These are phyloP conservation scores for Kalanchoe fedtschenkoi DNA, from an alignment of 164 flowering plant genomes.

Conservation along the genomic window DNA sequence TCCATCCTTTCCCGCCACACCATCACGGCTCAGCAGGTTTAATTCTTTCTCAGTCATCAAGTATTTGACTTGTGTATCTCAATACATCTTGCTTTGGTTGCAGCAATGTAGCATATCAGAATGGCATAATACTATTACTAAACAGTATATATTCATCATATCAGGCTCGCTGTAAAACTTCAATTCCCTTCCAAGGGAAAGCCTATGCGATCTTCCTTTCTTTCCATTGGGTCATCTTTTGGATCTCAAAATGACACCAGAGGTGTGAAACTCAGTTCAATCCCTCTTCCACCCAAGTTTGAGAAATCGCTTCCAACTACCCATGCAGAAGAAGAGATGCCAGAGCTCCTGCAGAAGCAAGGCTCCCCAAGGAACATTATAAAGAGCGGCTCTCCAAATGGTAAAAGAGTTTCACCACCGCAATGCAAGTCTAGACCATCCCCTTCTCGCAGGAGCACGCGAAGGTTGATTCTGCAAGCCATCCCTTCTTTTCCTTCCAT, in stretches of 20 bases:
- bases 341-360: conserved; percentile 43
- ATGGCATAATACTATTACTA: not conserved
- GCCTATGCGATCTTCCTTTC: conserved; percentile 40
- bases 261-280: conserved; percentile 25
- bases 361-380: conserved; percentile 44
- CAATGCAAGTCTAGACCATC: conserved; percentile 30
- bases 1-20: not conserved
- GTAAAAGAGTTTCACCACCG: conserved; percentile 90
- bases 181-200: conserved; percentile 48
- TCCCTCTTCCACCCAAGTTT: conserved; percentile 29
- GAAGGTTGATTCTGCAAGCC: conserved; percentile 72
- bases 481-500: conserved; percentile 87
- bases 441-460: conserved; percentile 42
- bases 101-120: not conserved
- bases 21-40: conserved; percentile 39
- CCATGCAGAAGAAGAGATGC: conserved; percentile 62
- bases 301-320: conserved; percentile 33
- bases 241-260: conserved; percentile 15
- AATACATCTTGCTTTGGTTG: not conserved
- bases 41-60: conserved; percentile 32
- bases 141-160: not conserved
- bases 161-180: conserved; percentile 37
- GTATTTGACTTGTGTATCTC: not conserved
- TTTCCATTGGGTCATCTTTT: conserved; percentile 30
- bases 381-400: conserved; percentile 64